Conservation (phyloP, 352 stramenopile genomes). For the Globisporangium paroecandrum region DNA sequence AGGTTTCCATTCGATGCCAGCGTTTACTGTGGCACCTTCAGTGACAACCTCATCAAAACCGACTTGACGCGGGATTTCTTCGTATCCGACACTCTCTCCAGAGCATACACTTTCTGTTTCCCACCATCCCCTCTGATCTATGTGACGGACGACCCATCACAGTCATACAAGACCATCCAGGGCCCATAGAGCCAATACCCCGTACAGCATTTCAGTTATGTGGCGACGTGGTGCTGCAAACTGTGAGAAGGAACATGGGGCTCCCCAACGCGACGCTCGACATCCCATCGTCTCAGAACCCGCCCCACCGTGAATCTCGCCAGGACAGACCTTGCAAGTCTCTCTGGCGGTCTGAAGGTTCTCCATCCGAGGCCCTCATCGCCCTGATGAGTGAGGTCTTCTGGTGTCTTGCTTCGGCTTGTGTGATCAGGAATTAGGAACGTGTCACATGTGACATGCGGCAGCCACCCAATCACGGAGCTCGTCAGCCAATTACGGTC, state of each 20-base stretch:
- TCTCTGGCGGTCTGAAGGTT: background rate
- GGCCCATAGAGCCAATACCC: background rate
- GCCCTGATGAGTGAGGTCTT: background rate
- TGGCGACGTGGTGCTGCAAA: background rate
- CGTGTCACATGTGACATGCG: slow-evolving; percentile 7
- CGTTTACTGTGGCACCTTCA: background rate
- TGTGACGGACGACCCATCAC: slow-evolving; percentile 4
- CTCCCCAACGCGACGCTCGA: background rate
- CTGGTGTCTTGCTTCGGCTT: slow-evolving; percentile 2
- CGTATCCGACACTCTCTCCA: background rate
- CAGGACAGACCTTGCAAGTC: background rate
- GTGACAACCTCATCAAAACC: background rate
- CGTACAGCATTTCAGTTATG: background rate
- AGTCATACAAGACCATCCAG: background rate
- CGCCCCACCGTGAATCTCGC: background rate
- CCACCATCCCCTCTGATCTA: slow-evolving; percentile 5
- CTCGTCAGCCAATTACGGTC: slow-evolving; percentile 1
- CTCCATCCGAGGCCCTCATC: background rate
- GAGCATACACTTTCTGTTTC: slow-evolving; percentile 1
- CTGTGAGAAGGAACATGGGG: background rate
- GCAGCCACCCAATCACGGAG: background rate
- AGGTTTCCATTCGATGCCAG: slow-evolving; percentile 2
- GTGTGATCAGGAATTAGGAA: background rate
- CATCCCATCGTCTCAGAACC: background rate
- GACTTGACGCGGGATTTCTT: background rate